Evolutionary conservation across 768 basidiomycete genomes (phyloP).

Genomic region (Galerina marginata): DNA sequence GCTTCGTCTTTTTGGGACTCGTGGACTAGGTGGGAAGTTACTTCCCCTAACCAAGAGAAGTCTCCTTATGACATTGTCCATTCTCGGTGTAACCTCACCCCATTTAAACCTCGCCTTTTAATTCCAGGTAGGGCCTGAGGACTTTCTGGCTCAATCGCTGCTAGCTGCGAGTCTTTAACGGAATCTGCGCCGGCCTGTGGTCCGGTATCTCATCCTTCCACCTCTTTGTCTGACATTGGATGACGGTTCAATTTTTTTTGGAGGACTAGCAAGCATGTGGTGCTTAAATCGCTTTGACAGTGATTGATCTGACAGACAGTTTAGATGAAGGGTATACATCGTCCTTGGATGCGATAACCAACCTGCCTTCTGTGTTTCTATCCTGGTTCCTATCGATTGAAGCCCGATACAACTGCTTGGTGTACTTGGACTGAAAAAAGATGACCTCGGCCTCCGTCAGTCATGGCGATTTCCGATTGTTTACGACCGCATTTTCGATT

Average conservation of each 20-base stretch:
- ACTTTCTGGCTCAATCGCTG: too few relatives aligned
- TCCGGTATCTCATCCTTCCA: too few relatives aligned
- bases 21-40: background rate
- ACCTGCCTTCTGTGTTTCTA: background rate
- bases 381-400: background rate
- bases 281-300: background rate
- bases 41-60: too few relatives aligned
- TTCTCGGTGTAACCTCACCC: too few relatives aligned
- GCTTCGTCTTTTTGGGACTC: background rate
- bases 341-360: slow-evolving; percentile 2
- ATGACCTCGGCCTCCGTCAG: background rate
- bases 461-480: slow-evolving; percentile 8
- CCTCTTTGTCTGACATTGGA: too few relatives aligned
- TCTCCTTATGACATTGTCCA: too few relatives aligned
- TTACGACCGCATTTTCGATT: background rate
- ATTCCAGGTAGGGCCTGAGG: too few relatives aligned
- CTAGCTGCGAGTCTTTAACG: too few relatives aligned
- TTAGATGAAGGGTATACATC: slow-evolving; percentile 9
- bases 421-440: background rate
- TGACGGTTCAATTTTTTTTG: background rate
- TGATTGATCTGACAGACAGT: slow-evolving; percentile 1
- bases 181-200: too few relatives aligned
- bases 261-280: background rate
- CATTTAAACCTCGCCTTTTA: too few relatives aligned
- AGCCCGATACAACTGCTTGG: background rate